Percentiles rank a stretch among this genome's conserved stretches.
phyloP scores from a whole-genome alignment of 345 rosid species.

The Litchi chinensis region DNA sequence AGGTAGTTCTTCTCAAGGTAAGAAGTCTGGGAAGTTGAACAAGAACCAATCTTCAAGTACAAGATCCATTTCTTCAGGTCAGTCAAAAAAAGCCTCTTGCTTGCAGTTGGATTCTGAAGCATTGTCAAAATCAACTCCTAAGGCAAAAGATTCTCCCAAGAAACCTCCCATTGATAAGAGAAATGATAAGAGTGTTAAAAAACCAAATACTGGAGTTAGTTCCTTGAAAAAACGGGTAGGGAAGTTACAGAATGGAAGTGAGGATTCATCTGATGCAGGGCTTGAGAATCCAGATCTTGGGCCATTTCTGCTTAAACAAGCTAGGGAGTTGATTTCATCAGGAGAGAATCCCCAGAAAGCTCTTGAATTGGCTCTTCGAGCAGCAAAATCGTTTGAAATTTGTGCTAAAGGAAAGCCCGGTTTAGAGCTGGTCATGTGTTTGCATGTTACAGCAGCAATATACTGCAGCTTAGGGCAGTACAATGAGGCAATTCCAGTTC shows the following conservation, averaged over 20 bases:
- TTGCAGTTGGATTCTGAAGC: conserved; percentile 33
- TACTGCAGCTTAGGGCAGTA: conserved; percentile 77
- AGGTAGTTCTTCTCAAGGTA: conserved; percentile 41
- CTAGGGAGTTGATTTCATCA: conserved; percentile 66
- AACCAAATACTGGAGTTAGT: conserved; percentile 36
- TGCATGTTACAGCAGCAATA: conserved; percentile 85
- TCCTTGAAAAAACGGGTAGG: conserved; percentile 51
- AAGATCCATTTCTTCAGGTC: conserved; percentile 43
- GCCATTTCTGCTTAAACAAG: conserved; percentile 73
- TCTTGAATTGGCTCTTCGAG: conserved; percentile 74
- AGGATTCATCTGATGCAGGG: conserved; percentile 41
- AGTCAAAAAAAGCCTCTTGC: conserved; percentile 38
- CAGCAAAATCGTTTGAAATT: conserved; percentile 68
- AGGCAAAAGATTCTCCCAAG: conserved; percentile 41
- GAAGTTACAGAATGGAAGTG: conserved; percentile 53
- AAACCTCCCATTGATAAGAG: conserved; percentile 47
- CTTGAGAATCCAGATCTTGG: conserved; percentile 63
- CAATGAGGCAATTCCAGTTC: conserved; percentile 76
- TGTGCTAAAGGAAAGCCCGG: conserved; percentile 60
- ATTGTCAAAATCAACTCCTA: conserved; percentile 39
- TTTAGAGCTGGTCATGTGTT: conserved; percentile 79
- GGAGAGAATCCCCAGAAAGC: conserved; percentile 73
- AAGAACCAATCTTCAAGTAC: conserved; percentile 38
- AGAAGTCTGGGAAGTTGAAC: conserved; percentile 50
- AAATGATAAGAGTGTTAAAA: conserved; percentile 43